Evolutionary conservation across 148 eudicot species (phyloP), one percentile per base, ranked within the genome.

Genomic region (Fallopia convolvulus): DNA sequence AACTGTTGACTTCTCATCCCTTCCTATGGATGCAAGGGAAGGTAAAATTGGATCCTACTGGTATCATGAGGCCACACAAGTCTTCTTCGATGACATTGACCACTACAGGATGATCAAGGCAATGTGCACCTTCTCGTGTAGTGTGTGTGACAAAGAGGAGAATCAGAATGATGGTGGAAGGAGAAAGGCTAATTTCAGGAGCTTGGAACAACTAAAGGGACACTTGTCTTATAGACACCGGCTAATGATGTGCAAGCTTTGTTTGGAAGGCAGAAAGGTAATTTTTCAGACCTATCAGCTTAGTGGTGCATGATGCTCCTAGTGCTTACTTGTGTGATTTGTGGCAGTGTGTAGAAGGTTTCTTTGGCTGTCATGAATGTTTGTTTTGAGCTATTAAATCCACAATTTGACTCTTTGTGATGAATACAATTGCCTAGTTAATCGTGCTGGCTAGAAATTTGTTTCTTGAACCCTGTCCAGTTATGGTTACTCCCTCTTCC

Each of bases 51-150:
- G 92, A 23, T 56, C 80, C 1, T 92, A 88, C 77, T 92, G 97
- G 99, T 92, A 87, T 78, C 97, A 95, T 80, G 99, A 95, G 78
- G 94, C 87, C 61, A 92, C 97, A 0, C 99, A 91, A 83, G 82
- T 90, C 2, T 83, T 83, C 66, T 95, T 95, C 78, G 99, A 95
- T 79, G 99, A 90, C 81, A 77, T 79, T 53, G 97, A 92, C 40
- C 99, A 95, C 46, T 95, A 92, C 81, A 89, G 87, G 87, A 95
- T 92, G 93, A 85, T 95, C 85, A 91, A 88, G 84, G 97, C 97
- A 2, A 95, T 93, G 93, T 95, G 99, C 83, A 85, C 87, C 88
- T 92, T 95, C 39, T 91, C 99, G 1, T 95, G 99, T 80, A 85
- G 90, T 44, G 85, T 85, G 8, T 95, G 99, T 80, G 99, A 95